Conservation (phyloP, 169 alveolate genomes). For the Plasmodium ovale region DNA sequence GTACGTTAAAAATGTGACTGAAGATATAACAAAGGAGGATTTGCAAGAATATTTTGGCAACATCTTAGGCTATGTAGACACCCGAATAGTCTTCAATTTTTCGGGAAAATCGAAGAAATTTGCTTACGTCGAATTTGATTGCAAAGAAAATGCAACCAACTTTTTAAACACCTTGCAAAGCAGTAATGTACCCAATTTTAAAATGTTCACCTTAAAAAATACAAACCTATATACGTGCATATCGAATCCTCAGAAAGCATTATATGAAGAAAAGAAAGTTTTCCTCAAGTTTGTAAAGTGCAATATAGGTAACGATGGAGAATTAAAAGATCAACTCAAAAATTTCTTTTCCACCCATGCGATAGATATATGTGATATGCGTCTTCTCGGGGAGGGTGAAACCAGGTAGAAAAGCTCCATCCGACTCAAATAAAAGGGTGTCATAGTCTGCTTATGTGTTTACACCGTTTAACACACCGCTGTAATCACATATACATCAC, state of each 20-base stretch:
- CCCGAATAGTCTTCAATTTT: conserved; percentile 15
- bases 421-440: no score
- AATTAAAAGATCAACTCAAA: conserved; percentile 42
- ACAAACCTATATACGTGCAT: conserved; percentile 16
- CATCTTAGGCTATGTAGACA: conserved; percentile 32
- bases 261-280: conserved; percentile 82
- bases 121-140: conserved; percentile 81
- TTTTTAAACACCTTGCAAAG: conserved; percentile 49
- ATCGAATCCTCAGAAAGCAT: conserved; percentile 79
- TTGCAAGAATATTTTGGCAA: conserved; percentile 15
- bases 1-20: conserved; percentile 36
- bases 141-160: conserved; percentile 66
- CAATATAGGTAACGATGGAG: conserved; percentile 39
- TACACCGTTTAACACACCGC: background rate
- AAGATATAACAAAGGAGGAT: conserved; percentile 32
- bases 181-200: conserved; percentile 34
- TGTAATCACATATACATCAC: background rate
- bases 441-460: background rate
- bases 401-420: background rate
- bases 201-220: conserved; percentile 8
- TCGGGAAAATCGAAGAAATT: conserved; percentile 19
- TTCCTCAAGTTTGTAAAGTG: conserved; percentile 77
- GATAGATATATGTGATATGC: conserved; percentile 56
- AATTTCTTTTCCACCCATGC: conserved; percentile 72
- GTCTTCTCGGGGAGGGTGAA: conserved; percentile 62